These are phyloP conservation scores for Cutaneotrichosporon sp. DNA, from an alignment of 1,284 basidiomycete genomes.

Conservation along the genomic window DNA sequence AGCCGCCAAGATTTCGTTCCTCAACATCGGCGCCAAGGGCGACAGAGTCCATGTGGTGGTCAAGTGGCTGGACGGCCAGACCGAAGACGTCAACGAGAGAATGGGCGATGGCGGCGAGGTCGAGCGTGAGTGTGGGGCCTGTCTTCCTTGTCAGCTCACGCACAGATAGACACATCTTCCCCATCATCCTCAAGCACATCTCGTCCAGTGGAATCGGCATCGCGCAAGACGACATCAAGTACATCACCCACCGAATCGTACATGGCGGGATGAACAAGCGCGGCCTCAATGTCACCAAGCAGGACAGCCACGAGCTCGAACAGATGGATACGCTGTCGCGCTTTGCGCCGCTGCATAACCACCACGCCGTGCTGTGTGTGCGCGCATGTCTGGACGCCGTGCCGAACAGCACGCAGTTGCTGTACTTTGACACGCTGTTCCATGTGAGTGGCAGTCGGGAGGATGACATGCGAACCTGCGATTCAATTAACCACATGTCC, in stretches of 20 bases:
- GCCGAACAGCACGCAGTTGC: constrained; percentile 57
- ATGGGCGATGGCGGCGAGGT: constrained; percentile 41
- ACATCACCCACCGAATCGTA: constrained; percentile 58
- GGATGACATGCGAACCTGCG: too few relatives aligned
- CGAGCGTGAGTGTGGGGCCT: constrained; percentile 38
- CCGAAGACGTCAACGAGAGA: constrained; percentile 40
- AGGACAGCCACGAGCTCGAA: constrained; percentile 60
- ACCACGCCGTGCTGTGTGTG: constrained; percentile 56
- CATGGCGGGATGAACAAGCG: constrained; percentile 74
- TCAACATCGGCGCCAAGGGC: constrained; percentile 49
- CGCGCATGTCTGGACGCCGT: constrained; percentile 62
- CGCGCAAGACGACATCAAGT: constrained; percentile 46
- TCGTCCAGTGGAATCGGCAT: constrained; percentile 35
- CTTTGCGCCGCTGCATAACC: constrained; percentile 72
- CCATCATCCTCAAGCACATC: constrained; percentile 45
- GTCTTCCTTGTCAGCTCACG: constrained; percentile 17
- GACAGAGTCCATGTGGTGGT: constrained; percentile 47
- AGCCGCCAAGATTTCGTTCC: constrained; percentile 40
- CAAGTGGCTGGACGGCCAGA: constrained; percentile 25
- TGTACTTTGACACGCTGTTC: constrained; percentile 77
- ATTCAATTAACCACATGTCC: too few relatives aligned
- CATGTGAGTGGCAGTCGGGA: constrained; percentile 54
- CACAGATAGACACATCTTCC: constrained; percentile 45
- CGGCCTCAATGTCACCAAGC: constrained; percentile 64
- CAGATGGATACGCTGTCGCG: constrained; percentile 72